Base-by-base conservation (phyloP, 306 rosid species). In the Trifolium pratense region DNA sequence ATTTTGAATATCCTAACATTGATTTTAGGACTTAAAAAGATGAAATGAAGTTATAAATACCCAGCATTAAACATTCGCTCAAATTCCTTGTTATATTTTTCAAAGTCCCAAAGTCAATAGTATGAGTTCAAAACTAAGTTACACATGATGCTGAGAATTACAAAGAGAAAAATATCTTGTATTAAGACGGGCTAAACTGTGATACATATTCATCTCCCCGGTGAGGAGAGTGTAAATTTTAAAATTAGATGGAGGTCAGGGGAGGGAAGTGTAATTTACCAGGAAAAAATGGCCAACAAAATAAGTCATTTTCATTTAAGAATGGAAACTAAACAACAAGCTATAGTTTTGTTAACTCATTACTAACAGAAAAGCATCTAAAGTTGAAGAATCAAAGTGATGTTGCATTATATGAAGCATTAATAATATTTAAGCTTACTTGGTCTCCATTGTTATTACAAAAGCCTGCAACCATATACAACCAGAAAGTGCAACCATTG, bases 401-500 rank as follows among this genome's bases (percentile, higher is more conserved):
- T 43, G 29, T 17, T 13, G 26, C 36, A 42, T 49, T 51, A 43
- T 43, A 49, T 63, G 25, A 62, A 43, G 59, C 56, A 61, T 43
- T 39, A 45, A 21, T 29, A 43, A 42, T 62, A 58, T 29, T 76
- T 29, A 53, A 78, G 76, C 99, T 86, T 90, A 94, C 99, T 88
- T 94, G 79, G 99, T 94, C 81, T 94, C 99, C 84, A 91, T 79
- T 65, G 86, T 64, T 81, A 94, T 86, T 12, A 94, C 97, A 83
- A 91, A 88, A 80, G 96, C 99, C 81, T 94, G 99, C 90, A 94
- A 82, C 99, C 99, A 94, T 71, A 91, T 88, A 78, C 99, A 94
- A 59, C 99, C 93, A 7, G 99, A 94, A 60, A 94, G 96, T 0
- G 99, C 99, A 55, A 94, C 97, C 96, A 94, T 86, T 2, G 99